Percentiles rank a stretch among this genome's conserved stretches.
phyloP scores from a whole-genome alignment of 2,329 filamentous ascomycete genomes.

The Orbilia oligospora region DNA sequence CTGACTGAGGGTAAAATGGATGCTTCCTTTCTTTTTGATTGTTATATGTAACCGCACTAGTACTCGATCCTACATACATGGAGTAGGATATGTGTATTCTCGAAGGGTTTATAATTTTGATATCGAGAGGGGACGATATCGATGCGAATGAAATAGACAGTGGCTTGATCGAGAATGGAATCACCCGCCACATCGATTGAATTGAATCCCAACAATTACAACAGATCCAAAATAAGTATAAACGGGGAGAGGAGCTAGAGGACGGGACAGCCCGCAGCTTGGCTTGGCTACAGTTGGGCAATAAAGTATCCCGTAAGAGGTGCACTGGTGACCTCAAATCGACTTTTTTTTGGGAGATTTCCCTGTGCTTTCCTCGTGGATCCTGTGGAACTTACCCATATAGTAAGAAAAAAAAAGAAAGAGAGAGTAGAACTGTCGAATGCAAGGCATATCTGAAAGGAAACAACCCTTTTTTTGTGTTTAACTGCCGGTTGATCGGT shows the following conservation, averaged over 20 bases:
- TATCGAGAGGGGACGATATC: background rate
- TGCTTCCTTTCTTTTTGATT: too few species aligned
- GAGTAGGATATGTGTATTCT: background rate
- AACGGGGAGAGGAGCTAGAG: background rate
- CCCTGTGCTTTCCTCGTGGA: background rate
- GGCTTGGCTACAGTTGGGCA: background rate
- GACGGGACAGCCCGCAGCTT: constrained; percentile 10
- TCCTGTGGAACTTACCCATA: background rate
- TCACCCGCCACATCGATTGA: too few species aligned
- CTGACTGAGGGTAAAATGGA: too few species aligned
- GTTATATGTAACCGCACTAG: too few species aligned
- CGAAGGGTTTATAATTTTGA: background rate
- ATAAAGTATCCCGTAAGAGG: too few species aligned
- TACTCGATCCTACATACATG: background rate
- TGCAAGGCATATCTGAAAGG: background rate
- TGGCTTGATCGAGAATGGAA: too few species aligned
- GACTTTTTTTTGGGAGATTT: background rate
- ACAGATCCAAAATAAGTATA: background rate
- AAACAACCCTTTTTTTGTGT: background rate
- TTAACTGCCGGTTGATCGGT: constrained; percentile 6
- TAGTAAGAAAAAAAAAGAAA: background rate
- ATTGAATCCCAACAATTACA: too few species aligned
- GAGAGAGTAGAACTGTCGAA: too few species aligned
- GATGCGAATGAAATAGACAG: background rate
- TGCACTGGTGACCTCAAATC: background rate